phyloP scores from a whole-genome alignment of 768 basidiomycete species.

The Porpolomopsis calyptriformis region DNA sequence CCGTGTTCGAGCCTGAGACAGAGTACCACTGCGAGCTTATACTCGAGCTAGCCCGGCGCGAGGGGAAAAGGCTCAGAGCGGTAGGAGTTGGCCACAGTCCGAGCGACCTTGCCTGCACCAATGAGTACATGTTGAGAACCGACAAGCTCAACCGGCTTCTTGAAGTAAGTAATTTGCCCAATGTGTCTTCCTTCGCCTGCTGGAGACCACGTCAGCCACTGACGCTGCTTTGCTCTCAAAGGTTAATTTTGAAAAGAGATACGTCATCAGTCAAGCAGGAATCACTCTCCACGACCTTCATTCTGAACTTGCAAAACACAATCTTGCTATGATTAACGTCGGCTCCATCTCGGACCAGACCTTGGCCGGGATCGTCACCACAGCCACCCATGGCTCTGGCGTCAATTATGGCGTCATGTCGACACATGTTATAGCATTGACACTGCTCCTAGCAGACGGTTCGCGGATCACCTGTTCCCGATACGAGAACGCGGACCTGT shows the following conservation, averaged over 20 bases:
- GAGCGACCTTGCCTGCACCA: slow-evolving; percentile 86
- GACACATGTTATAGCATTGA: slow-evolving; percentile 64
- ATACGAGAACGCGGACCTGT: slow-evolving; percentile 57
- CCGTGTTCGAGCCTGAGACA: slow-evolving; percentile 66
- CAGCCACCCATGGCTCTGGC: slow-evolving; percentile 92
- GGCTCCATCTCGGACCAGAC: slow-evolving; percentile 97
- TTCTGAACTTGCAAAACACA: slow-evolving; percentile 46
- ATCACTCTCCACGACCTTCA: slow-evolving; percentile 73
- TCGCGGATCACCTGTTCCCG: slow-evolving; percentile 57
- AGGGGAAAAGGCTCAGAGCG: slow-evolving; percentile 63
- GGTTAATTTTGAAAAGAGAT: slow-evolving; percentile 60
- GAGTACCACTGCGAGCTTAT: slow-evolving; percentile 61
- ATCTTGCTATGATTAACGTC: slow-evolving; percentile 81
- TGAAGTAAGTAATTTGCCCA: slow-evolving; percentile 47
- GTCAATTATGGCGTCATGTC: slow-evolving; percentile 71
- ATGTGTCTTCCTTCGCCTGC: slow-evolving; percentile 13
- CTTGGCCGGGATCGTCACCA: slow-evolving; percentile 83
- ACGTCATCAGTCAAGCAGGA: slow-evolving; percentile 66
- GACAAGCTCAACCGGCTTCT: slow-evolving; percentile 61
- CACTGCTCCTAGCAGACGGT: slow-evolving; percentile 70
- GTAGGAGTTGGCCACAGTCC: slow-evolving; percentile 91
- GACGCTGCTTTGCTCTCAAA: slow-evolving; percentile 22
- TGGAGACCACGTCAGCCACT: neutral
- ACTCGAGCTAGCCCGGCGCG: slow-evolving; percentile 69
- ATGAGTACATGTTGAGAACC: slow-evolving; percentile 75